These are phyloP conservation scores for Zygosaccharomyces sapae DNA, from an alignment of 1,139 yeast species.

Conservation along the genomic window DNA sequence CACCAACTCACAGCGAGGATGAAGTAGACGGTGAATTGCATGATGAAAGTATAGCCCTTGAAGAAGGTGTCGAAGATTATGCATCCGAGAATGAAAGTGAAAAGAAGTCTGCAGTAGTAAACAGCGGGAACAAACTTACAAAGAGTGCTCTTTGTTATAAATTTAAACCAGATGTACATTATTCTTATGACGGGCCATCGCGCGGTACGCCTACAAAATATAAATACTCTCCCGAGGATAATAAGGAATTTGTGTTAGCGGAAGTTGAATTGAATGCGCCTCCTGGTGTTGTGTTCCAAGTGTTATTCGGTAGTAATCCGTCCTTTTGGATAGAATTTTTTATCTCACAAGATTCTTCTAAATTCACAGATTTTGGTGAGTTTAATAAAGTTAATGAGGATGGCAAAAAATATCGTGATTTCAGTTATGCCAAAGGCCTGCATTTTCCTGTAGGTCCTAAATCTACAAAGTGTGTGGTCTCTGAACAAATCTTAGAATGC, in stretches of 20 bases:
- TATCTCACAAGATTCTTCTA: conserved; percentile 65
- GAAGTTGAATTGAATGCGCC: conserved; percentile 65
- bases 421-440: conserved; percentile 74
- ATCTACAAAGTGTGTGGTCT: conserved; percentile 76
- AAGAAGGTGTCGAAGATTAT: conserved; percentile 26
- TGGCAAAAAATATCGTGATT: conserved; percentile 50
- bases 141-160: conserved; percentile 26
- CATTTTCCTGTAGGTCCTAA: conserved; percentile 89
- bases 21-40: conserved; percentile 20
- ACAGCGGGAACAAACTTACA: conserved; percentile 9
- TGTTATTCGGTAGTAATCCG: conserved; percentile 70
- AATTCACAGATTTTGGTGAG: conserved; percentile 50
- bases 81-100: conserved; percentile 35
- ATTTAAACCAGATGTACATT: conserved; percentile 37
- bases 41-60: conserved; percentile 28
- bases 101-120: conserved; percentile 11
- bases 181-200: conserved; percentile 39
- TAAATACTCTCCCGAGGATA: conserved; percentile 45
- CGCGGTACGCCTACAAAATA: conserved; percentile 11
- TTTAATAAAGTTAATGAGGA: conserved; percentile 42
- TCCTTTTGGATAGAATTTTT: conserved; percentile 50
- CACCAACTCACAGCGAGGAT: conserved; percentile 20
- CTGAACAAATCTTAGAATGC: conserved; percentile 62
- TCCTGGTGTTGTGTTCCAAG: conserved; percentile 64
- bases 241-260: conserved; percentile 53